Evolutionary conservation across 768 basidiomycete genomes (phyloP), one percentile per base, ranked within the genome.

Genomic region (Suillus alpinus): DNA sequence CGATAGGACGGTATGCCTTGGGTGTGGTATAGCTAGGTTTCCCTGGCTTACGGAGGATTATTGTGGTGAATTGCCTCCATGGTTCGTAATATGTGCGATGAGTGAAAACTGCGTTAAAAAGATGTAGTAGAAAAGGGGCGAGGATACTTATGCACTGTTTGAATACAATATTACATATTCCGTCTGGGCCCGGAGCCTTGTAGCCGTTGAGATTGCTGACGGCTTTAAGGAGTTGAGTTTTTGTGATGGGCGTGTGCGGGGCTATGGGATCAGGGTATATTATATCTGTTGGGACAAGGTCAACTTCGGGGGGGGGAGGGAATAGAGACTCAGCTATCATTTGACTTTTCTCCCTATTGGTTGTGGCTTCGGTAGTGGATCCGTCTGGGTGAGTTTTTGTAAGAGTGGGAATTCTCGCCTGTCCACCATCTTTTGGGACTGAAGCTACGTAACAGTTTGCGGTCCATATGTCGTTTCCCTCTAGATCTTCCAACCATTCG

Each of bases 11-110:
- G 66, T 77, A 78, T 2, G 77, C 70, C 10, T 69, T 50, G 0
- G 75, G 72, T 43, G 72, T 66, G 0, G 72, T 70, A 66, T 78
- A 77, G 66, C 77, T 71, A 0, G 71, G 68, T 60, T 79, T 79
- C 23, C 69, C 65, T 0, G 74, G 74, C 68, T 79, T 79, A 14
- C 64, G 60, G 0, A 78, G 66, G 6, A 71, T 71, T 0, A 76
- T 68, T 2, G 72, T 71, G 1, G 73, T 67, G 9, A 74, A 67
- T 18, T 63, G 64, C 13, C 64, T 23, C 70, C 71, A 77, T 0
- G 39, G 10, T 9, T 34, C 9, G 5, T 61, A 65, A 47, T 60
- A 68, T 41, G 39, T 12, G 4, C 57, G 16, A 7, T 68, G 59
- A 2, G 29, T 7, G 16, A 70, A 51, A 0, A 61, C 56, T 1